Conservation (phyloP, 768 basidiomycete species). For the Leccinum aurantiacum region DNA sequence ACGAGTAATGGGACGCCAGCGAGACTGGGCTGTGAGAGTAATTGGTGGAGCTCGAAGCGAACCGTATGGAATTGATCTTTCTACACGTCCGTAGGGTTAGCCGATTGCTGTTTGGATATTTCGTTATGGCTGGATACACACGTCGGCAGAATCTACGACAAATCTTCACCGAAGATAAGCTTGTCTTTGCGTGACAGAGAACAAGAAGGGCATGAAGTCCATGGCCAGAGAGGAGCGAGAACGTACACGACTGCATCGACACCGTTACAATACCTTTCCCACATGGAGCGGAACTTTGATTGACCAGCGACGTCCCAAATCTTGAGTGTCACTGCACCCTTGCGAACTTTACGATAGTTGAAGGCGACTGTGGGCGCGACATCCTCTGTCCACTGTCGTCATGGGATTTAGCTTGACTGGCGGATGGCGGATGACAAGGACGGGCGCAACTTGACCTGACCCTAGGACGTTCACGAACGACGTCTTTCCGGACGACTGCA, state of each 20-base stretch:
- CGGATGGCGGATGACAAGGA: background rate
- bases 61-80: conserved; percentile 80
- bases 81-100: conserved; percentile 38
- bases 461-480: conserved; percentile 92
- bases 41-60: conserved; percentile 79
- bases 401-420: background rate
- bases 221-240: background rate
- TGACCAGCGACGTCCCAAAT: conserved; percentile 97
- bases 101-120: background rate
- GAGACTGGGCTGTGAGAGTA: conserved; percentile 65
- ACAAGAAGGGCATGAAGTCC: background rate
- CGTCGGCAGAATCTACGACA: conserved; percentile 90
- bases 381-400: conserved; percentile 83
- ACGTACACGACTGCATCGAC: conserved; percentile 89
- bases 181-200: conserved; percentile 3
- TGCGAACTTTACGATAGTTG: conserved; percentile 84
- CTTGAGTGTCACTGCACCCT: conserved; percentile 88
- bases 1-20: conserved; percentile 78
- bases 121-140: conserved; percentile 39
- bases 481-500: conserved; percentile 90
- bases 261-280: conserved; percentile 92
- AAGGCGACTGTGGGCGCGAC: conserved; percentile 96
- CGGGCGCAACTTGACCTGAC: conserved; percentile 60
- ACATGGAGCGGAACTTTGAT: conserved; percentile 92
- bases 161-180: conserved; percentile 53